phyloP scores from a whole-genome alignment of 768 basidiomycete genomes.

The Pilatotrama ljubarskyi region DNA sequence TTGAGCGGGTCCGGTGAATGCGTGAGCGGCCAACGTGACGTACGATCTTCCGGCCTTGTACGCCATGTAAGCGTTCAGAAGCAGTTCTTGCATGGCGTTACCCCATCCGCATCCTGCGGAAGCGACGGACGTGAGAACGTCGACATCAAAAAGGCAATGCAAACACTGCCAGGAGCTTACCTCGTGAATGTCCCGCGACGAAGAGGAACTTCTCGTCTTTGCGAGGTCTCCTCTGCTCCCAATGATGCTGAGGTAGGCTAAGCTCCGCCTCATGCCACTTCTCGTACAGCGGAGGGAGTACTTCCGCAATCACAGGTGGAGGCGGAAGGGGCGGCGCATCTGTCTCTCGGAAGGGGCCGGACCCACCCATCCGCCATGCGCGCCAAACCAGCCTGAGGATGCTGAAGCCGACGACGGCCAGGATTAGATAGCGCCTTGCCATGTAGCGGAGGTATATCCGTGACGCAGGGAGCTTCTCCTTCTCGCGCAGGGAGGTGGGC shows the following conservation, averaged over 20 bases:
- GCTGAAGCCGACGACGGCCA: neutral
- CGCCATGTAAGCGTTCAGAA: slow-evolving; percentile 36
- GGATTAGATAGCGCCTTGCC: slow-evolving; percentile 3
- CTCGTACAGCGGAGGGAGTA: slow-evolving; percentile 8
- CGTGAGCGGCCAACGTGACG: slow-evolving; percentile 10
- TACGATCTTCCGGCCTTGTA: slow-evolving; percentile 40
- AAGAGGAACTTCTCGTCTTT: slow-evolving; percentile 7
- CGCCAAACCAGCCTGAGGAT: neutral
- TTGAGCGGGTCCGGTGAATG: neutral
- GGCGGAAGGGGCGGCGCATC: neutral
- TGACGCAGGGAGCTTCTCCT: neutral
- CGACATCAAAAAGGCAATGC: neutral
- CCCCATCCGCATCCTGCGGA: slow-evolving; percentile 40
- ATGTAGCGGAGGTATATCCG: neutral
- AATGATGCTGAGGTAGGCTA: neutral
- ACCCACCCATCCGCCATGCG: neutral
- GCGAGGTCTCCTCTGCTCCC: neutral
- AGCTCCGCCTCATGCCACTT: neutral
- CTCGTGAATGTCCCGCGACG: slow-evolving; percentile 7
- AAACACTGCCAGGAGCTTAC: neutral
- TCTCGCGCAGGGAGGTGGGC: slow-evolving; percentile 4
- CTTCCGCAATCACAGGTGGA: neutral
- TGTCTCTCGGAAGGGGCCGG: neutral
- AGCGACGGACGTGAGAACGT: neutral
- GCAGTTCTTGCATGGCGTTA: slow-evolving; percentile 42